Evolutionary conservation across 164 flowering plant species (phyloP), one percentile per base, ranked within the genome.

Genomic region (Santalum album): DNA sequence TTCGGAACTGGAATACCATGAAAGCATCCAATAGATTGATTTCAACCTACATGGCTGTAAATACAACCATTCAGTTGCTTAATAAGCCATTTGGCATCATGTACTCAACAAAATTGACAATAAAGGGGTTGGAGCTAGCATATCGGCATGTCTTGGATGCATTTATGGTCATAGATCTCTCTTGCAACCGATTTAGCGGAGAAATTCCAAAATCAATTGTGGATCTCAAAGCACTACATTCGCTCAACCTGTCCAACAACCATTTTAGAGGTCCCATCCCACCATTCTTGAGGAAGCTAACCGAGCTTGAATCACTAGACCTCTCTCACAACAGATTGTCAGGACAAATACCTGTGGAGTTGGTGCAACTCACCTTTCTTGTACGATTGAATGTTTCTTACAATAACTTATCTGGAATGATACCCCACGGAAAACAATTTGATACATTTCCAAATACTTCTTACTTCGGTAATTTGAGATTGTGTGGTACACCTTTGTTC

Each of bases 301-400:
- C 7, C 1, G 22, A 16, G 20, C 49, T 65, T 25, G 64, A 59
- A n/a, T 60, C 57, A 18, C 54, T 67, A 19, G 76, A 72, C 45
- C 61, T 72, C 11, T 72, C 73, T 15, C 17, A 15, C 5, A 72
- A 72, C 48, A 45, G 58, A 2, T 68, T 83, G 43, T 74, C 82
- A 0, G 94, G 96, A 49, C 54, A 67, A 16, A 76, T 85, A 51
- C 86, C 86, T 1, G 51, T 36, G 1, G 49, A 67, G 29, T 39
- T 80, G 1, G 63, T 80, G 12, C 49, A 38, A 20, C 72, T 78
- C 15, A 57, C 26, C 25, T 69, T 61, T 22, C 64, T 81, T 9
- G 16, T 40, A 21, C 0, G 23, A 1, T 47, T 81, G 18, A 62
- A 56, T 12, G 39, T 74, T 29, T 65, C 43, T 43, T 34, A 46